Percentiles rank a stretch among this genome's conserved stretches.
Conservation (phyloP, 2,329 filamentous ascomycete species). For the Fusarium brachygibbosum region DNA sequence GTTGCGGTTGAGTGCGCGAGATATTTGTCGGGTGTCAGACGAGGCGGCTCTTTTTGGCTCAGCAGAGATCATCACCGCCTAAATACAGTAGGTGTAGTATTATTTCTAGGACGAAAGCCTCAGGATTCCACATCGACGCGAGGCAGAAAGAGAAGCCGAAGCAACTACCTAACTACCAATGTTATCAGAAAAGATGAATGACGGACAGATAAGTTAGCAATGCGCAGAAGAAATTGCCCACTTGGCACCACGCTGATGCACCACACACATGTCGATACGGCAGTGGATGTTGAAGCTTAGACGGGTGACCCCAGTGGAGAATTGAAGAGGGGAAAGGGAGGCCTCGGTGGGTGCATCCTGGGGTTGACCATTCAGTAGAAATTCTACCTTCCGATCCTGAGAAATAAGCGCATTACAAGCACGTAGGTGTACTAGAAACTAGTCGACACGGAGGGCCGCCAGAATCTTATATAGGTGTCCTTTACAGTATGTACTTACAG, state of each 20-base stretch:
- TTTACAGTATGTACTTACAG: not conserved
- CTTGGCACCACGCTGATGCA: constrained; percentile 21
- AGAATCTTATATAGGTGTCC: not conserved
- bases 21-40: constrained; percentile 37
- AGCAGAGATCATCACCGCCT: constrained; percentile 23
- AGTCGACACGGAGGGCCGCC: not conserved
- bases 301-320: constrained; percentile 39
- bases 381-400: not conserved
- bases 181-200: not conserved
- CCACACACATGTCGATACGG: constrained; percentile 43
- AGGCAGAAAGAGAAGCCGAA: not conserved
- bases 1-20: constrained; percentile 35
- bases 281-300: constrained; percentile 45
- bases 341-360: constrained; percentile 39
- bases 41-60: constrained; percentile 41
- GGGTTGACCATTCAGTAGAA: not conserved
- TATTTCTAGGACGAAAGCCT: not conserved
- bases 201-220: not conserved
- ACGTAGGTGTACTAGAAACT: not conserved
- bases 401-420: not conserved
- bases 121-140: not conserved
- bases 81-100: not conserved
- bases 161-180: not conserved
- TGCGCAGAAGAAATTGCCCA: constrained; percentile 17
- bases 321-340: constrained; percentile 35